Evolutionary conservation across 208 protist genomes (phyloP), one percentile per base, ranked within the genome.

Genomic region (Zelonia costaricensis): DNA sequence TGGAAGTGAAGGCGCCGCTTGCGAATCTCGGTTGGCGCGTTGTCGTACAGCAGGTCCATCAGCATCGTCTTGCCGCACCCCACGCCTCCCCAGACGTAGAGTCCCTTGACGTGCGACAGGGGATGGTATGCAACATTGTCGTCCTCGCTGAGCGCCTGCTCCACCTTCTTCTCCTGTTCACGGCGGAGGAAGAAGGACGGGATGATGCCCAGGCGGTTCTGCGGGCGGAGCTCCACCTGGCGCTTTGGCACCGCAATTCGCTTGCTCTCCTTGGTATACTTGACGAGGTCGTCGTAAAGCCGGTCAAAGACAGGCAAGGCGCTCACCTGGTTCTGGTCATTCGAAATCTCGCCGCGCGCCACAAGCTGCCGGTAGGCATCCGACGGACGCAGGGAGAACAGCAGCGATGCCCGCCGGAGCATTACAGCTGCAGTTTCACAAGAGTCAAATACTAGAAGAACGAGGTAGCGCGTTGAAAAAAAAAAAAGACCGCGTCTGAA

Each of bases 21-120:
- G 43, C 94, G 92, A 22, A 94, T 66, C 16, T 77, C 69, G 0
- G 62, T 7, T 7, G 91, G 85, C 4, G 61, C 70, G 43, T 93
- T 83, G 18, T 98, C 78, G 59, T 91, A 98, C 46, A 98, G 88
- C 9, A 98, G 59, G 59, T 98, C 95, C 97, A 98, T 98, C 35
- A 98, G 49, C 77, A 97, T 95, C 20, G 94, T 98, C 61, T 98
- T 98, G 5, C 97, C 97, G 74, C 96, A 98, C 1, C 97, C 97
- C n/a, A 98, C 95, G 31, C 94, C 93, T 31, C 97, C 97, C 66
- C 84, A 97, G 2, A 98, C 81, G 62, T 98, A 98, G 13, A 98
- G 55, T 0, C 96, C 96, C 56, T 97, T 93, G 31, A 97, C 79
- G 0, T 74, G 62, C 15, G 88, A 94, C 16, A 94, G 65, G 5